Evolutionary conservation across 2,329 filamentous ascomycete species (phyloP), one percentile per base, ranked within the genome.

Genomic region (Apiospora pterosperma): DNA sequence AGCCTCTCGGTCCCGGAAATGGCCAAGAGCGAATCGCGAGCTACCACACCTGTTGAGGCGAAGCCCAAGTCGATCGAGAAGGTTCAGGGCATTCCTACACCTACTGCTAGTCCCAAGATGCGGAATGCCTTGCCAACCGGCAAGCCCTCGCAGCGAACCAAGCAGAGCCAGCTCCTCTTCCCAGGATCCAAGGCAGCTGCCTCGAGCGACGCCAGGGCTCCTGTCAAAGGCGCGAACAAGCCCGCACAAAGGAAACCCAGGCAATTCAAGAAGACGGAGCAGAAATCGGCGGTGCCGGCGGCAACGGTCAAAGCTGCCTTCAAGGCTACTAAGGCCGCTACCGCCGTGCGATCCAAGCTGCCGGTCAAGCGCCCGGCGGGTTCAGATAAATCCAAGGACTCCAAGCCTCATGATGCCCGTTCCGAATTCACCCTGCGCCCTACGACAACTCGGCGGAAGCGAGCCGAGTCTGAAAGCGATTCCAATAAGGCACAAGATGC

Each of bases 31-130:
- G 70, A 69, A 48, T 72, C 72, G 60, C 69, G 72, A 69, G 68
- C 67, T 44, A 48, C n/a, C 34, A 67, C 71, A 11, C 68, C 69
- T 21, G 14, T 67, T 21, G 75, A 77, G 25, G 72, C 74, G 66
- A 80, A 78, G 66, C 71, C 74, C n/a, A 78, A 78, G 69, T 76
- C 77, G 31, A 75, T 80, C 36, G 76, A 81, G 59, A 78, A 80
- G 31, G 72, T 78, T 21, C 78, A 82, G 67, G 80, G 82, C 60
- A 87, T 90, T 39, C 84, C 82, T 3, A 90, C 87, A 1, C 87
- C 87, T 7, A 81, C 77, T 60, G 81, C 86, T 23, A 89, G 85
- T 70, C 87, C 87, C 48, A 83, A 79, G 69, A 76, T 81, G 28
- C 77, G 77, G 25, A 76, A 77, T 59, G 72, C 77, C 23, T 70